Conservation (phyloP, 768 basidiomycete genomes). For the Trametes maxima region DNA sequence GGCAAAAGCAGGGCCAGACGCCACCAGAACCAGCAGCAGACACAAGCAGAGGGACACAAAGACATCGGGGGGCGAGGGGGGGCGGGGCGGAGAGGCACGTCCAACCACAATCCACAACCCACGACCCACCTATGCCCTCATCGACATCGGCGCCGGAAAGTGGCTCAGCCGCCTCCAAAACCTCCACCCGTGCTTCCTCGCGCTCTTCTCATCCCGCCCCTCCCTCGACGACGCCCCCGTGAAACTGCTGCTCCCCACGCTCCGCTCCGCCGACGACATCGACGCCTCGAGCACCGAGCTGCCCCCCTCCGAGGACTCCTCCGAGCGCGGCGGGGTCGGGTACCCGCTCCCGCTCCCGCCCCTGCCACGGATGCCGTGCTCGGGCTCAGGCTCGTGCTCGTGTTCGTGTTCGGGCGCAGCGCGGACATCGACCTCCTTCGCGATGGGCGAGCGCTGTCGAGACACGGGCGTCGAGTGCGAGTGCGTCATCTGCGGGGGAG, state of each 20-base stretch:
- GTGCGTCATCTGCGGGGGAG: not conserved
- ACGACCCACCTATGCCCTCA: slow-evolving; percentile 4
- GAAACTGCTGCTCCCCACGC: not conserved
- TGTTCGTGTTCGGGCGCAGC: too few species aligned
- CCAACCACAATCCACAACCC: not conserved
- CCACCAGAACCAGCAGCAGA: too few species aligned
- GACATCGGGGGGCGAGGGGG: too few species aligned
- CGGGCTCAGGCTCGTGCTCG: too few species aligned
- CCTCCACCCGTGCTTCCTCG: slow-evolving; percentile 14
- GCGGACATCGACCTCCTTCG: not conserved
- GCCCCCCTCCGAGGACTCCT: slow-evolving; percentile 23
- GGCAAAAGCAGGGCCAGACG: too few species aligned
- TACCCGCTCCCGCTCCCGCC: slow-evolving; percentile 10
- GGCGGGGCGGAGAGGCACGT: too few species aligned
- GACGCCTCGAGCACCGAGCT: not conserved
- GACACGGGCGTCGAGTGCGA: slow-evolving; percentile 1
- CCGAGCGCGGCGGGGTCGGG: slow-evolving; percentile 38
- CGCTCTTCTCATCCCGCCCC: not conserved
- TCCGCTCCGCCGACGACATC: not conserved
- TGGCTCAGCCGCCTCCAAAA: slow-evolving; percentile 17
- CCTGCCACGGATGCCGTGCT: too few species aligned
- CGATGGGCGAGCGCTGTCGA: slow-evolving; percentile 1
- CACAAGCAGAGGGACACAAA: too few species aligned
- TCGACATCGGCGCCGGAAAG: slow-evolving; percentile 9
- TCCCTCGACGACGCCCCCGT: not conserved